Percentiles rank a stretch among this genome's conserved stretches.
These are phyloP conservation scores for Chaetomiaceae sp. DNA, from an alignment of 2,329 filamentous ascomycete genomes.

Conservation along the genomic window DNA sequence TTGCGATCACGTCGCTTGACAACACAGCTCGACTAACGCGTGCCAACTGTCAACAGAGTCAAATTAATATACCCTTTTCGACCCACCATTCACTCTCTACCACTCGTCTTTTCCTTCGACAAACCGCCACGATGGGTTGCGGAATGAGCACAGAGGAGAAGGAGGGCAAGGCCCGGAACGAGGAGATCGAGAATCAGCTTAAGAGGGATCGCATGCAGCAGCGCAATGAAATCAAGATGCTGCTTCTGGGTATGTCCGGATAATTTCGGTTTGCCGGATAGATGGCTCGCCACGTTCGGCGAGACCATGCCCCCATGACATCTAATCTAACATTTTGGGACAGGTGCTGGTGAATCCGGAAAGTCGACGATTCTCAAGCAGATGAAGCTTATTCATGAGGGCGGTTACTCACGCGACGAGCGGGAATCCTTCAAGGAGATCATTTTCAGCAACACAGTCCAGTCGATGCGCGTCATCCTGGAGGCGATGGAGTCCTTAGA, in stretches of 20 bases:
- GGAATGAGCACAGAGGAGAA: slow-evolving; percentile 99
- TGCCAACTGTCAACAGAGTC: slow-evolving; percentile 5
- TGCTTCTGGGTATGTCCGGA: slow-evolving; percentile 76
- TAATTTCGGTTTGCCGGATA: not conserved
- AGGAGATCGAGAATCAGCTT: slow-evolving; percentile 99
- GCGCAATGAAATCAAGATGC: slow-evolving; percentile 99
- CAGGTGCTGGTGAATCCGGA: slow-evolving; percentile 95
- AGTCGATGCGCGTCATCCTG: slow-evolving; percentile 65
- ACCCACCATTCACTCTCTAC: slow-evolving; percentile 17
- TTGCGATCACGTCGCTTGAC: not conserved
- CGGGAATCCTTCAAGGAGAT: slow-evolving; percentile 67
- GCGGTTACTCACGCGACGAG: slow-evolving; percentile 91
- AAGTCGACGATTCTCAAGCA: slow-evolving; percentile 94
- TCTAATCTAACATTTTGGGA: slow-evolving; percentile 9
- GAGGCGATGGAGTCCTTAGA: slow-evolving; percentile 66
- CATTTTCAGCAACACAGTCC: slow-evolving; percentile 66
- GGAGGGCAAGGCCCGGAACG: slow-evolving; percentile 99
- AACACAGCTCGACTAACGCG: slow-evolving; percentile 15
- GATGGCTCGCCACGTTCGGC: not conserved
- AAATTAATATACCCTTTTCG: slow-evolving; percentile 11
- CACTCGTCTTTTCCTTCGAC: slow-evolving; percentile 16
- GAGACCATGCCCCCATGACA: not conserved
- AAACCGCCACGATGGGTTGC: slow-evolving; percentile 83
- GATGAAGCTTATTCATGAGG: slow-evolving; percentile 99
- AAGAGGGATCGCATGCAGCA: slow-evolving; percentile 99